These are phyloP conservation scores for Nannizziopsis barbatae DNA, from an alignment of 2,329 filamentous ascomycete species.

Conservation along the genomic window DNA sequence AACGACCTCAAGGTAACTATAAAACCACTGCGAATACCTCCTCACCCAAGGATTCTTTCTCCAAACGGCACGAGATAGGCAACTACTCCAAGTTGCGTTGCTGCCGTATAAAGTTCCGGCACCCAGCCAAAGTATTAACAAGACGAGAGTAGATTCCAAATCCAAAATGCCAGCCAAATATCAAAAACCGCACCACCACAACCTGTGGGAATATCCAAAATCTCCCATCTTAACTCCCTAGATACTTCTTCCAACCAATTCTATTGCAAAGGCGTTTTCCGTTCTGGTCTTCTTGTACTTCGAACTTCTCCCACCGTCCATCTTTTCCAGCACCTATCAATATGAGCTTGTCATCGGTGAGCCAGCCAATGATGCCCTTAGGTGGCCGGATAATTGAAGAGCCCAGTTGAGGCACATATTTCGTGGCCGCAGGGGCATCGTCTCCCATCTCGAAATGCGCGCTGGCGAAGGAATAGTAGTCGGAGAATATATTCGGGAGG, in stretches of 20 bases:
- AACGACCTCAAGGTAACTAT: too few species aligned
- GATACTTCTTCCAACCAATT: conserved; percentile 74
- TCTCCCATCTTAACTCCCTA: conserved; percentile 34
- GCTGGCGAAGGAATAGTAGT: conserved; percentile 75
- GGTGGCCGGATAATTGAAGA: conserved; percentile 49
- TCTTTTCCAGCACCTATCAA: conserved; percentile 70
- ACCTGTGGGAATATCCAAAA: neutral
- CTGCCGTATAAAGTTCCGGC: too few species aligned
- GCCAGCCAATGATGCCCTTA: conserved; percentile 81
- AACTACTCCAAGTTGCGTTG: too few species aligned
- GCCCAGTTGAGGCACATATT: conserved; percentile 41
- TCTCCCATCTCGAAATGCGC: conserved; percentile 74
- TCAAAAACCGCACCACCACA: too few species aligned
- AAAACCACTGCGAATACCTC: too few species aligned
- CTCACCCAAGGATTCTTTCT: too few species aligned
- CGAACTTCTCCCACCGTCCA: conserved; percentile 79
- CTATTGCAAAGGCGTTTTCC: conserved; percentile 56
- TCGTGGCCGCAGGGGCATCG: conserved; percentile 43
- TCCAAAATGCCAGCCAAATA: too few species aligned
- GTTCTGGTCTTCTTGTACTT: conserved; percentile 52
- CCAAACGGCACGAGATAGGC: too few species aligned
- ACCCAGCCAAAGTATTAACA: too few species aligned
- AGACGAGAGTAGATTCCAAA: too few species aligned
- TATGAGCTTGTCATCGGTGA: conserved; percentile 58
- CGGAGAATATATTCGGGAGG: conserved; percentile 77